Evolutionary conservation across 139 green algal species (phyloP).

Genomic region (Pseudopediastrum boryanum): DNA sequence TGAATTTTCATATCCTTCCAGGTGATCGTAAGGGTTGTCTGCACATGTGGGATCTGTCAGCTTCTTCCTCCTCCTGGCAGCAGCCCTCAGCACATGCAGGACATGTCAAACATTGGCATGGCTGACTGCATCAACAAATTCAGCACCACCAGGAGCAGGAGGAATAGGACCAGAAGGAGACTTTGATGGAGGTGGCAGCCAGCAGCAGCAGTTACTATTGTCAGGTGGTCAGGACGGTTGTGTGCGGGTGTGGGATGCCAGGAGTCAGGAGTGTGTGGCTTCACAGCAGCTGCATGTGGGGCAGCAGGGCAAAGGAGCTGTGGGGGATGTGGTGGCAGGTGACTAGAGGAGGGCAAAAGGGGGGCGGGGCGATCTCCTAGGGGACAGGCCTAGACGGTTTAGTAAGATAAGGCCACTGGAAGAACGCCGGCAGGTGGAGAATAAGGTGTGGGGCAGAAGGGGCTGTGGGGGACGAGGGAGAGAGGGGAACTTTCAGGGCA

Average conservation of each 20-base stretch:
- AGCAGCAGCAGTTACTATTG: conserved; percentile 17
- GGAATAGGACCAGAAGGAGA: background rate
- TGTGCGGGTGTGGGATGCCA: conserved; percentile 58
- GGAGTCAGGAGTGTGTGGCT: conserved; percentile 38
- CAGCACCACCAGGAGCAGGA: background rate
- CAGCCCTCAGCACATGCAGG: conserved; percentile 61
- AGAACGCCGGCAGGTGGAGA: background rate
- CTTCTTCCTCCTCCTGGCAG: conserved; percentile 36
- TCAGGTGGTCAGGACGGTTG: conserved; percentile 64
- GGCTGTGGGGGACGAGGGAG: conserved; percentile 29
- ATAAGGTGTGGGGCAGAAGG: background rate
- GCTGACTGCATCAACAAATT: conserved; percentile 25
- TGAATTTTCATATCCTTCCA: no score
- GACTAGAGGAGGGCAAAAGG: background rate
- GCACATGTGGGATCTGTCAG: conserved; percentile 62
- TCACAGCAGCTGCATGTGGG: conserved; percentile 62
- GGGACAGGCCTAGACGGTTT: no score
- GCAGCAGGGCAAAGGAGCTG: conserved; percentile 53
- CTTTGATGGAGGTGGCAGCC: background rate
- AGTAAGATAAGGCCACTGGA: no score
- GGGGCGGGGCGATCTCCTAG: no score
- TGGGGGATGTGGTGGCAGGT: conserved; percentile 58
- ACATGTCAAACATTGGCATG: conserved; percentile 76
- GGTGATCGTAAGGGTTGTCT: conserved; percentile 71
- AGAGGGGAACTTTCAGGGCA: no score